These are phyloP conservation scores for Kazachstania bromeliacearum DNA, from an alignment of 805 yeast species.

Conservation along the genomic window DNA sequence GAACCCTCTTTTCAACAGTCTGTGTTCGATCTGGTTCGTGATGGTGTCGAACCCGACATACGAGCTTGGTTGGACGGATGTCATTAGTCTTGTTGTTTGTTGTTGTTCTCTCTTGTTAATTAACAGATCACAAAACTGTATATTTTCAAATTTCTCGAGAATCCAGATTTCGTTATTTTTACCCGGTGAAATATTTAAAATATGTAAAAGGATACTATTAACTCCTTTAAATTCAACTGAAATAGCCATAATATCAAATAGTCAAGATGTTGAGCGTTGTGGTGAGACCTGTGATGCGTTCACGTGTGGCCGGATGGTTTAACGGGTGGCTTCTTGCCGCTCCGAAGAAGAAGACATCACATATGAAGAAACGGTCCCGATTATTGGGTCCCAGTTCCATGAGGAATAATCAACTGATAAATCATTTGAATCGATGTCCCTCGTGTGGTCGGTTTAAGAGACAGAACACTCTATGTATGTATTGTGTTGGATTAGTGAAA, in stretches of 20 bases:
- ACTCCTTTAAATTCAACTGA: too few relatives aligned
- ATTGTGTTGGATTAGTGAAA: slow-evolving; percentile 77
- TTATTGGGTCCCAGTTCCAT: slow-evolving; percentile 41
- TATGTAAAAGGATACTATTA: too few relatives aligned
- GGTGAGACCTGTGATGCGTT: too few relatives aligned
- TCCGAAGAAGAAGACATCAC: slow-evolving; percentile 89
- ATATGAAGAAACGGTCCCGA: slow-evolving; percentile 75
- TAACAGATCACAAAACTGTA: neutral
- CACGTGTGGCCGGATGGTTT: too few relatives aligned
- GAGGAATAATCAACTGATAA: slow-evolving; percentile 41
- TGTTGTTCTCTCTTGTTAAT: neutral
- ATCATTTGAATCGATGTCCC: slow-evolving; percentile 82
- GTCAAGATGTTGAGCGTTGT: too few relatives aligned
- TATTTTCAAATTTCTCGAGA: too few relatives aligned
- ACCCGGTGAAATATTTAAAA: too few relatives aligned
- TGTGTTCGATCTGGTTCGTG: slow-evolving; percentile 88
- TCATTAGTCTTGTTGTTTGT: neutral
- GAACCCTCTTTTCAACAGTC: slow-evolving; percentile 86
- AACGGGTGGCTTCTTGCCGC: slow-evolving; percentile 73
- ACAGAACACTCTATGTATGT: slow-evolving; percentile 85
- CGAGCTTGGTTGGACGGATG: slow-evolving; percentile 40
- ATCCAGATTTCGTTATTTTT: too few relatives aligned
- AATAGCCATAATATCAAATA: too few relatives aligned
- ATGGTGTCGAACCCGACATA: slow-evolving; percentile 97
- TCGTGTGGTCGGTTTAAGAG: slow-evolving; percentile 91